Evolutionary conservation across 805 yeast species (phyloP).

Genomic region (Candida dendrica): DNA sequence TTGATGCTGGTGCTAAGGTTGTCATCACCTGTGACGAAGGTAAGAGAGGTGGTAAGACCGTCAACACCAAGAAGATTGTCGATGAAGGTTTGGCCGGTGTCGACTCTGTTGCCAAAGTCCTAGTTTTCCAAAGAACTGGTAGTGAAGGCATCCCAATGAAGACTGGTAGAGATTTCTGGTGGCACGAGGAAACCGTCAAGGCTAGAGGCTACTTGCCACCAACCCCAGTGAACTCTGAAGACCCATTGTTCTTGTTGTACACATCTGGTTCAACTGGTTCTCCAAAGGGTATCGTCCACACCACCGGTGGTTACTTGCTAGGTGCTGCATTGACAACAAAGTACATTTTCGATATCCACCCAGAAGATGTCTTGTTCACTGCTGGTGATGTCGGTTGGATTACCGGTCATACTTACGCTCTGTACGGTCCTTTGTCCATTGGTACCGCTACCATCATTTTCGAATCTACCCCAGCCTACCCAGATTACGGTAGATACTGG

Average conservation of each 20-base stretch:
- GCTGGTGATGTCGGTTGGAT: conserved; percentile 94
- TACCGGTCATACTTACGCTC: conserved; percentile 80
- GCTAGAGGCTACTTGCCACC: conserved; percentile 56
- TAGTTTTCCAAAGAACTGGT: conserved; percentile 72
- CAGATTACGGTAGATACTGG: conserved; percentile 76
- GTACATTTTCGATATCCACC: conserved; percentile 70
- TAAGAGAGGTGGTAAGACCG: conserved; percentile 75
- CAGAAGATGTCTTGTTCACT: conserved; percentile 69
- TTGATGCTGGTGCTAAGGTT: conserved; percentile 48
- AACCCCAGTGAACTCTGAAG: conserved; percentile 70
- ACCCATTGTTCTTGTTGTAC: conserved; percentile 72
- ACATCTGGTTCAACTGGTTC: conserved; percentile 87
- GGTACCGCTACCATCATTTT: conserved; percentile 78
- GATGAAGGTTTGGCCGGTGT: conserved; percentile 69
- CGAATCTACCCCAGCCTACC: conserved; percentile 86
- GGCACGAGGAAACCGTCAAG: conserved; percentile 67
- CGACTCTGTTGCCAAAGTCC: conserved; percentile 60
- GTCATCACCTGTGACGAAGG: conserved; percentile 80
- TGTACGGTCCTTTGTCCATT: conserved; percentile 70
- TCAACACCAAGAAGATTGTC: conserved; percentile 73
- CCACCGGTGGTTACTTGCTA: conserved; percentile 73
- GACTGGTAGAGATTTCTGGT: conserved; percentile 63
- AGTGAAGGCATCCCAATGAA: conserved; percentile 42
- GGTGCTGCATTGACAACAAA: conserved; percentile 70
- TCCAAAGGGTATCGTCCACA: conserved; percentile 81